These are phyloP conservation scores for Aspergillus sp. DNA, from an alignment of 2,329 filamentous ascomycete genomes.

Conservation along the genomic window DNA sequence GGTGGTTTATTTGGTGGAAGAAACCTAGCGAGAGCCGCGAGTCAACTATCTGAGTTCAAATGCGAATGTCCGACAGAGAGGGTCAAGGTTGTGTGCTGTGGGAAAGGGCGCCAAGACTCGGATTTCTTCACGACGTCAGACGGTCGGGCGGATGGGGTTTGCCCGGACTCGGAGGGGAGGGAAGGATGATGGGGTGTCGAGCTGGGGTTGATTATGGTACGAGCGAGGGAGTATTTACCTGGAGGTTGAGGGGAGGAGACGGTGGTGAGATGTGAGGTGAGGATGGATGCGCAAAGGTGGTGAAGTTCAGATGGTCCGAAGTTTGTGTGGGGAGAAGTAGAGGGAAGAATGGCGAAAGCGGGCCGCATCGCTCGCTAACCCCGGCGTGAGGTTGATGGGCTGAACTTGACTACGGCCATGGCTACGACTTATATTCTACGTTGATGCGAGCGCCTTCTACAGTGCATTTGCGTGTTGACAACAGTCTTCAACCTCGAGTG, in stretches of 20 bases:
- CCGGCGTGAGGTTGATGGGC: not conserved
- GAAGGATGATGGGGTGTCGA: not conserved
- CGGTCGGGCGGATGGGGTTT: not conserved
- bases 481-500: not conserved
- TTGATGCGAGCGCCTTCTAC: not conserved
- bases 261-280: slow-evolving; percentile 9
- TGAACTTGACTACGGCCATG: slow-evolving; percentile 4
- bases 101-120: slow-evolving; percentile 14
- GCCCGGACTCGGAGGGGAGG: not conserved
- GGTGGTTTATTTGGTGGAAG: slow-evolving; percentile 26
- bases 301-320: slow-evolving; percentile 18
- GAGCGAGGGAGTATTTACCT: not conserved
- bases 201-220: not conserved
- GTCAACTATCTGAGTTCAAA: slow-evolving; percentile 20
- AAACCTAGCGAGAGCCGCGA: slow-evolving; percentile 14
- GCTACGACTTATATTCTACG: slow-evolving; percentile 2
- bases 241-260: slow-evolving; percentile 13
- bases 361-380: slow-evolving; percentile 12
- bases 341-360: slow-evolving; percentile 15
- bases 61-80: slow-evolving; percentile 12
- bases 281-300: slow-evolving; percentile 25
- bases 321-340: slow-evolving; percentile 16
- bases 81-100: slow-evolving; percentile 14
- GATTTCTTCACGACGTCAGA: slow-evolving; percentile 14
- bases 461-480: not conserved